These are phyloP conservation scores for Penicillium angulare DNA, from an alignment of 495 filamentous ascomycete species.

Conservation along the genomic window DNA sequence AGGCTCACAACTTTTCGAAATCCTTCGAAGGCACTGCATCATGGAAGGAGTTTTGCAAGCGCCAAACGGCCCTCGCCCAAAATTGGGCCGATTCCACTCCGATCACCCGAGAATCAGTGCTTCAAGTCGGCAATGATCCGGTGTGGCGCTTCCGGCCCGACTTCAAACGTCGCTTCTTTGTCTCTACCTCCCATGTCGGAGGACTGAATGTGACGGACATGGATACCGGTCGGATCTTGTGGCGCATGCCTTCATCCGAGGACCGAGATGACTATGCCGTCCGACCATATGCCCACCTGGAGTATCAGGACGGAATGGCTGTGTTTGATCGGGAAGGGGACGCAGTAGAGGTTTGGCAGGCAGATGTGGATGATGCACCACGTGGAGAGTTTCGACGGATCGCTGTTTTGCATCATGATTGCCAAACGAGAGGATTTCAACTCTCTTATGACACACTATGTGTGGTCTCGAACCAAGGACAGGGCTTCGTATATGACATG, in stretches of 20 bases:
- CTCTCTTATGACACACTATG: slow-evolving; percentile 39
- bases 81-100: slow-evolving; percentile 34
- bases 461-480: slow-evolving; percentile 37
- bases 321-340: slow-evolving; percentile 42
- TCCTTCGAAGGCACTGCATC: slow-evolving; percentile 24
- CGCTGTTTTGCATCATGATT: slow-evolving; percentile 34
- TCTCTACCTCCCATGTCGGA: slow-evolving; percentile 39
- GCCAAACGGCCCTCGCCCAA: slow-evolving; percentile 33
- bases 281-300: slow-evolving; percentile 37
- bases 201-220: slow-evolving; percentile 42
- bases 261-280: slow-evolving; percentile 28
- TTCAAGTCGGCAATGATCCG: slow-evolving; percentile 39
- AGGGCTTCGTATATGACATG: slow-evolving; percentile 45
- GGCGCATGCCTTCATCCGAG: slow-evolving; percentile 35
- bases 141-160: slow-evolving; percentile 42
- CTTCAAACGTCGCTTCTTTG: slow-evolving; percentile 39
- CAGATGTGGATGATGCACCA: slow-evolving; percentile 26
- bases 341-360: slow-evolving; percentile 39
- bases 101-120: slow-evolving; percentile 28
- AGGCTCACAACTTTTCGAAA: slow-evolving; percentile 21
- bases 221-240: slow-evolving; percentile 33
- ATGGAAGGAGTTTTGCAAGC: slow-evolving; percentile 41
- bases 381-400: slow-evolving; percentile 40
- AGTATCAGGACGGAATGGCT: slow-evolving; percentile 43
- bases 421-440: slow-evolving; percentile 41